phyloP scores from a whole-genome alignment of 768 basidiomycete species.

The Boletus patriciae region DNA sequence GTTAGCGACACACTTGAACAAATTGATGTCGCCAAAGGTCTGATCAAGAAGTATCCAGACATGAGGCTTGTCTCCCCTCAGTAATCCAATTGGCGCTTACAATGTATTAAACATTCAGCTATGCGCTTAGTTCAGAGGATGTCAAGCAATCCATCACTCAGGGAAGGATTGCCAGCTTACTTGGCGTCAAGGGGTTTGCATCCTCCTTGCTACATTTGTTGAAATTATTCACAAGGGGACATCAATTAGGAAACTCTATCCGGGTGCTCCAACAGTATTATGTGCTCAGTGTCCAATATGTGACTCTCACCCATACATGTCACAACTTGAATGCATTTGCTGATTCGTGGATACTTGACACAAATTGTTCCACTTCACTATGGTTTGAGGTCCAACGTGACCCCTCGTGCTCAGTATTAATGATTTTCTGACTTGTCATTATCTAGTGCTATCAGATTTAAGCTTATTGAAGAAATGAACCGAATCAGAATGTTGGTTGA shows the following conservation, averaged over 20 bases:
- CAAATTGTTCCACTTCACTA: slow-evolving; percentile 58
- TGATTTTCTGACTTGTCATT: not conserved
- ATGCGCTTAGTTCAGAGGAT: slow-evolving; percentile 52
- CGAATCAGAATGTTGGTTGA: slow-evolving; percentile 90
- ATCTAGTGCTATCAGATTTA: slow-evolving; percentile 61
- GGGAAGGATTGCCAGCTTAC: slow-evolving; percentile 82
- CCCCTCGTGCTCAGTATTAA: not conserved
- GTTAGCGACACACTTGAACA: slow-evolving; percentile 88
- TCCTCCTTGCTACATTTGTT: not conserved
- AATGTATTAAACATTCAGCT: slow-evolving; percentile 57
- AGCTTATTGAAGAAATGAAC: slow-evolving; percentile 89
- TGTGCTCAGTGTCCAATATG: slow-evolving; percentile 86
- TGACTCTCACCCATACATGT: slow-evolving; percentile 90
- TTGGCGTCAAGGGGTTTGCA: slow-evolving; percentile 89
- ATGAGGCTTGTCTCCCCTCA: slow-evolving; percentile 36
- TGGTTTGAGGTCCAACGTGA: slow-evolving; percentile 55
- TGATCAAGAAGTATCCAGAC: slow-evolving; percentile 82
- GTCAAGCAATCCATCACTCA: slow-evolving; percentile 56
- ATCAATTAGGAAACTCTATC: slow-evolving; percentile 92
- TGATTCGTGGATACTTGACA: slow-evolving; percentile 67
- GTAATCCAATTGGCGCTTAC: not conserved
- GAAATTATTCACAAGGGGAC: slow-evolving; percentile 54
- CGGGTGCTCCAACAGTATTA: slow-evolving; percentile 78
- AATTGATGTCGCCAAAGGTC: slow-evolving; percentile 77
- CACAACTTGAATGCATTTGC: slow-evolving; percentile 92